Evolutionary conservation across 306 rosid species (phyloP).

Genomic region (Cicer chorassanicum): DNA sequence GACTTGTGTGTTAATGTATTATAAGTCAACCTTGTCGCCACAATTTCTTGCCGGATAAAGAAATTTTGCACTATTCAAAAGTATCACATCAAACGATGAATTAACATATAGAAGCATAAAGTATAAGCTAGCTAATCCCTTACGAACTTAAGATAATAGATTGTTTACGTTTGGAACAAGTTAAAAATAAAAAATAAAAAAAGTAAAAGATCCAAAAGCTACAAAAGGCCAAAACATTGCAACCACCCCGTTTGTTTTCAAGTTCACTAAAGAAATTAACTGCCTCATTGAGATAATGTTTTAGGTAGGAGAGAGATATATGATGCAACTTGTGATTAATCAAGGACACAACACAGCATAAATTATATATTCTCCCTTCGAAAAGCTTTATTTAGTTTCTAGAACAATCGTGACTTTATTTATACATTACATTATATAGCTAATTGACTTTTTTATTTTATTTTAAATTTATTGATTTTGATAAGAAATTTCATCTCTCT

Average conservation of each 20-base stretch:
- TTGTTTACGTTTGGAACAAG: conserved; percentile 58
- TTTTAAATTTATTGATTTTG: too few species aligned
- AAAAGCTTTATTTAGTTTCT: conserved; percentile 10
- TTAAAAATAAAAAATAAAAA: conserved; percentile 28
- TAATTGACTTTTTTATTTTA: neutral
- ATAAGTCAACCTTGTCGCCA: conserved; percentile 53
- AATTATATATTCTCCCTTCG: conserved; percentile 1
- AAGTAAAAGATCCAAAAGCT: conserved; percentile 33
- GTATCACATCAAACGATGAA: conserved; percentile 49
- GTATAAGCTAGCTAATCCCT: conserved; percentile 38
- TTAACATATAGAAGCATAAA: conserved; percentile 7
- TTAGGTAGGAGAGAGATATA: conserved; percentile 37
- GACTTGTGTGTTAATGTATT: conserved; percentile 33
- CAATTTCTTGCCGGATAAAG: conserved; percentile 43
- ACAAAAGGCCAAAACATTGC: conserved; percentile 38
- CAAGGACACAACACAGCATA: conserved; percentile 24
- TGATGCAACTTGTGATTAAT: conserved; percentile 42
- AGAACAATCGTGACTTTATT: conserved; percentile 30
- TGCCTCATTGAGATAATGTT: conserved; percentile 41
- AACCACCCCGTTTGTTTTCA: conserved; percentile 53
- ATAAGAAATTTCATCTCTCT: conserved; percentile 8
- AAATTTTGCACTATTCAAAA: conserved; percentile 17
- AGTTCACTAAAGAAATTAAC: conserved; percentile 28
- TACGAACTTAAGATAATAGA: conserved; percentile 8
- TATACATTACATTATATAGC: neutral